Evolutionary conservation across 805 yeast genomes (phyloP).

Genomic region (Wickerhamiella occidentalis): DNA sequence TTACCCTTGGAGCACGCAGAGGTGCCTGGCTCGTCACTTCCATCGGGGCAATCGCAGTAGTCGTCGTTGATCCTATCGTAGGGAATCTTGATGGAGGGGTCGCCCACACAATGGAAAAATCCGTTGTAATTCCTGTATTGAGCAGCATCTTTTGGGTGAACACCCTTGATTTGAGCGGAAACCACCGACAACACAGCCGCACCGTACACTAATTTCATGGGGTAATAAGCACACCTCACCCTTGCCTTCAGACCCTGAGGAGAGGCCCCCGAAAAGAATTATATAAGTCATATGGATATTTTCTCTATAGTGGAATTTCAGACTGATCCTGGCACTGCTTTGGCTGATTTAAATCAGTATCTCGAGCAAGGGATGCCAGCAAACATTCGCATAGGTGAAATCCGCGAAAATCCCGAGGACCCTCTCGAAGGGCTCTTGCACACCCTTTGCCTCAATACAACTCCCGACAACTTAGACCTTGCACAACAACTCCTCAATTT

Average conservation of each 20-base stretch:
- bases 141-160: constrained; percentile 18
- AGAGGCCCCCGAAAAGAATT: background rate
- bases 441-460: constrained; percentile 16
- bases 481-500: constrained; percentile 41
- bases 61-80: constrained; percentile 68
- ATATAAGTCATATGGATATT: constrained; percentile 15
- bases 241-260: too few species aligned
- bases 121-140: constrained; percentile 38
- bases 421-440: constrained; percentile 19
- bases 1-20: constrained; percentile 51
- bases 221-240: background rate
- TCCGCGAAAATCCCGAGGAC: constrained; percentile 17
- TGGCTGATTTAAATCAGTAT: constrained; percentile 17
- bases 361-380: constrained; percentile 23
- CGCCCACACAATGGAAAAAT: constrained; percentile 56
- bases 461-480: constrained; percentile 14
- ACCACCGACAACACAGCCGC: background rate
- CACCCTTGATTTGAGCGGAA: constrained; percentile 14
- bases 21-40: constrained; percentile 95
- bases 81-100: constrained; percentile 53
- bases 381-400: constrained; percentile 19
- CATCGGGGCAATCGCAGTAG: constrained; percentile 94
- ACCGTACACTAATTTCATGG: background rate
- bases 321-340: constrained; percentile 18
- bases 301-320: constrained; percentile 19